Conservation (phyloP, 176 grass and related monocot species). For the Zizania latifolia region DNA sequence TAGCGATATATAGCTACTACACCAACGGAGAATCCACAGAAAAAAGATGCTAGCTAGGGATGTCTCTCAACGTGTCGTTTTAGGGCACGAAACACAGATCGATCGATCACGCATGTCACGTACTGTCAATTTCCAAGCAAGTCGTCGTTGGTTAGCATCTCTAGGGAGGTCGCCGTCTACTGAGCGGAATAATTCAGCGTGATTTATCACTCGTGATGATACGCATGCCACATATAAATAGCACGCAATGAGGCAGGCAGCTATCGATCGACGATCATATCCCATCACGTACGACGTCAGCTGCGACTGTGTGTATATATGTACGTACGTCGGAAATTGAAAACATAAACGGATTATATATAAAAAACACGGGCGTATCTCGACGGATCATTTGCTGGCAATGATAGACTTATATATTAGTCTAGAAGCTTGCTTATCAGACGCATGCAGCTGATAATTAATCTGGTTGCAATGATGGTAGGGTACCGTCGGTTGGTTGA, state of each 20-base stretch:
- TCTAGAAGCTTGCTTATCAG: not conserved
- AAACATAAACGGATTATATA: not conserved
- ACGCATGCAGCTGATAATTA: not conserved
- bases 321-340: not conserved
- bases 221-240: not conserved
- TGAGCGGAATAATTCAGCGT: not conserved
- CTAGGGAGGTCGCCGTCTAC: not conserved
- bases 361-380: not conserved
- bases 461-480: not conserved
- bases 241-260: too few species aligned
- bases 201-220: not conserved
- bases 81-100: too few species aligned
- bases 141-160: not conserved
- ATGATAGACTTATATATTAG: not conserved
- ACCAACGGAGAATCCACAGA: too few species aligned
- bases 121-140: not conserved
- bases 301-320: not conserved
- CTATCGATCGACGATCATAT: not conserved
- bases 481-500: constrained; percentile 1
- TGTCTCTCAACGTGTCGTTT: too few species aligned
- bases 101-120: not conserved
- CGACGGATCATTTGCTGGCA: constrained; percentile 1
- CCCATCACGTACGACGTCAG: not conserved
- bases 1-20: too few species aligned
- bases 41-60: too few species aligned